Percentiles rank a stretch among this genome's conserved stretches.
These are phyloP conservation scores for Trichoderma virens DNA, from an alignment of 495 filamentous ascomycete species.

Conservation along the genomic window DNA sequence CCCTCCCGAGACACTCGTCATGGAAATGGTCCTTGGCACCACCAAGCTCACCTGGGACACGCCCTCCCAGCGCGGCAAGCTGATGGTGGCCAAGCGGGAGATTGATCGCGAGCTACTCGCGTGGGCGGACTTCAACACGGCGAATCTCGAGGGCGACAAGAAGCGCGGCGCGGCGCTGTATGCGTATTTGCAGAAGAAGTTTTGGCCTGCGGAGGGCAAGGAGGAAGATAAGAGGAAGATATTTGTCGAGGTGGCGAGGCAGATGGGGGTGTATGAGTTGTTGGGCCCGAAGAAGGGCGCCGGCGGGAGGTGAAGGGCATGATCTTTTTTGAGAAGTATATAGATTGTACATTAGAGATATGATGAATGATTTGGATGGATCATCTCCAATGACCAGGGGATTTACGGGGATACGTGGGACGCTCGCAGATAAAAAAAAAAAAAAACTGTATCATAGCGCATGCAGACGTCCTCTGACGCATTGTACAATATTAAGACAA, in stretches of 20 bases:
- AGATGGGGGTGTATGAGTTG: constrained; percentile 47
- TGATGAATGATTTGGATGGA: background rate
- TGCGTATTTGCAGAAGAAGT: constrained; percentile 31
- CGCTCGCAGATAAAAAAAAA: background rate
- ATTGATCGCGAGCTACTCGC: constrained; percentile 23
- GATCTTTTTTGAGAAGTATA: background rate
- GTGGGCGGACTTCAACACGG: constrained; percentile 12
- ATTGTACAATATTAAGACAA: too few relatives aligned
- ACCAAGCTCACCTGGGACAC: constrained; percentile 28
- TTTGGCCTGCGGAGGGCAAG: constrained; percentile 20
- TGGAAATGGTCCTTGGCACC: constrained; percentile 33
- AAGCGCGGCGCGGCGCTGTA: constrained; percentile 22
- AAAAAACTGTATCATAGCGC: too few relatives aligned
- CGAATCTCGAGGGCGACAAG: constrained; percentile 9
- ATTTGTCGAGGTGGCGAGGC: constrained; percentile 36
- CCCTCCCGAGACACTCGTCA: constrained; percentile 31
- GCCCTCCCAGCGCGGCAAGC: constrained; percentile 23
- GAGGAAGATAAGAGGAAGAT: constrained; percentile 28
- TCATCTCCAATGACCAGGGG: background rate
- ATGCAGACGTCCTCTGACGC: too few relatives aligned
- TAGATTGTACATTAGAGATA: constrained; percentile 3
- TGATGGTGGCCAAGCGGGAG: constrained; percentile 24
- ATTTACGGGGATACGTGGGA: background rate
- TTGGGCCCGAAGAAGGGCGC: constrained; percentile 15
- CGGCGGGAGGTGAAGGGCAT: background rate